Evolutionary conservation across 192 early-diverging fungal genomes (phyloP).

Genomic region (Gigaspora rosea): DNA sequence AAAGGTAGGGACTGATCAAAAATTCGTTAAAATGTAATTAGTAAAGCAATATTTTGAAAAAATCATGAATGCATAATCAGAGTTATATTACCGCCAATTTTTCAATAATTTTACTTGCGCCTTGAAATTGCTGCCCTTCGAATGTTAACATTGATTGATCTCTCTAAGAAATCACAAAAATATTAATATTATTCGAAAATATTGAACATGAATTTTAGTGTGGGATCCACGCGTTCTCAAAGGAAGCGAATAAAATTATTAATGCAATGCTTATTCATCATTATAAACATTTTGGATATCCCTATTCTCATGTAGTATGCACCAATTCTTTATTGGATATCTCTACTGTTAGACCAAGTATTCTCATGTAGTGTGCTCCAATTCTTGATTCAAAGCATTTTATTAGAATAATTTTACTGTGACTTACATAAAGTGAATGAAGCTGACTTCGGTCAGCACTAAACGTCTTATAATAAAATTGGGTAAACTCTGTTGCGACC

Average conservation of each 20-base stretch:
- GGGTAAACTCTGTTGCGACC: conserved; percentile 74
- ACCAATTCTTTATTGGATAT: not conserved
- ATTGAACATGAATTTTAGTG: not conserved
- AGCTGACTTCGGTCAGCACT: conserved; percentile 67
- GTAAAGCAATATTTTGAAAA: not conserved
- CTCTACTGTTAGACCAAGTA: too few species aligned
- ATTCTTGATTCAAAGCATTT: not conserved
- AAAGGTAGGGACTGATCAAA: conserved; percentile 73
- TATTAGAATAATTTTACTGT: not conserved
- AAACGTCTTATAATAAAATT: conserved; percentile 86
- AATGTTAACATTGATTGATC: conserved; percentile 84
- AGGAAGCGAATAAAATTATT: too few species aligned
- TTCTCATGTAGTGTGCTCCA: not conserved
- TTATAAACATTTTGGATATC: too few species aligned
- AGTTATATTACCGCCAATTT: conserved; percentile 64
- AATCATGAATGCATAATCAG: not conserved
- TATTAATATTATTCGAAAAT: not conserved
- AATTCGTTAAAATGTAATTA: not conserved
- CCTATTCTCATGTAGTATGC: too few species aligned
- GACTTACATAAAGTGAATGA: conserved; percentile 75
- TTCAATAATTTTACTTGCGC: conserved; percentile 65
- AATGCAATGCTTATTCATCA: too few species aligned
- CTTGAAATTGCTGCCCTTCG: conserved; percentile 68
- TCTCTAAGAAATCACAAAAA: conserved; percentile 52
- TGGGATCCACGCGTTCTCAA: not conserved